phyloP scores from a whole-genome alignment of 1,284 basidiomycete genomes.

The Tilletia walkeri region DNA sequence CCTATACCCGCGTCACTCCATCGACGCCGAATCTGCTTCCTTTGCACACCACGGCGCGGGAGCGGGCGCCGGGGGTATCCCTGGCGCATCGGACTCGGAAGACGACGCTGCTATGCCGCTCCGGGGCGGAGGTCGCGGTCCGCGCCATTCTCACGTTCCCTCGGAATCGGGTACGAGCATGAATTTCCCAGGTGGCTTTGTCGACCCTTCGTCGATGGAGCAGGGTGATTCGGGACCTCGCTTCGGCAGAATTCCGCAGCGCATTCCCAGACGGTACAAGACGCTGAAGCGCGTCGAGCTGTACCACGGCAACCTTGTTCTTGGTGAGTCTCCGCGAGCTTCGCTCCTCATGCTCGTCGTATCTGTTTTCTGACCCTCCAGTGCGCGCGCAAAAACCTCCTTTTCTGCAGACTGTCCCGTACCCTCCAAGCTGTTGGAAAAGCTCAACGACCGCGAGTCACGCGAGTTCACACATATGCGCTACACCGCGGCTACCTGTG shows the following conservation, averaged over 20 bases:
- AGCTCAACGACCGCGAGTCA: conserved; percentile 29
- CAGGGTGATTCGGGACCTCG: conserved; percentile 38
- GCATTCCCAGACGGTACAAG: conserved; percentile 51
- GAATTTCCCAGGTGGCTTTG: conserved; percentile 41
- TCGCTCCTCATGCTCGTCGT: neutral
- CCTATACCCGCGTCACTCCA: neutral
- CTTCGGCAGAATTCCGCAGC: conserved; percentile 47
- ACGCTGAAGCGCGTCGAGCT: conserved; percentile 50
- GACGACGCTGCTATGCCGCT: conserved; percentile 32
- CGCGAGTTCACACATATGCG: conserved; percentile 40
- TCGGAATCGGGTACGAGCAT: conserved; percentile 20
- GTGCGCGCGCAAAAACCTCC: neutral
- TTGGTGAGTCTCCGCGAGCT: conserved; percentile 15
- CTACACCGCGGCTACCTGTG: conserved; percentile 41
- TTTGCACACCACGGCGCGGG: conserved; percentile 25
- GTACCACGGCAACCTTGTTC: conserved; percentile 51
- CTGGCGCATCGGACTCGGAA: conserved; percentile 39
- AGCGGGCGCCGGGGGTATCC: conserved; percentile 31
- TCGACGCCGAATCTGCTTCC: conserved; percentile 20
- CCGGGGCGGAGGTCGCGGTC: conserved; percentile 23
- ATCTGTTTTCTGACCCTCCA: neutral
- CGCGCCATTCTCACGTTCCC: conserved; percentile 19
- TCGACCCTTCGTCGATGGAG: conserved; percentile 36
- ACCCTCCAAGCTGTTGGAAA: conserved; percentile 41
- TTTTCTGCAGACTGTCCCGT: conserved; percentile 42